These are phyloP conservation scores for Tuber microsphaerosporum DNA, from an alignment of 495 filamentous ascomycete species.

Conservation along the genomic window DNA sequence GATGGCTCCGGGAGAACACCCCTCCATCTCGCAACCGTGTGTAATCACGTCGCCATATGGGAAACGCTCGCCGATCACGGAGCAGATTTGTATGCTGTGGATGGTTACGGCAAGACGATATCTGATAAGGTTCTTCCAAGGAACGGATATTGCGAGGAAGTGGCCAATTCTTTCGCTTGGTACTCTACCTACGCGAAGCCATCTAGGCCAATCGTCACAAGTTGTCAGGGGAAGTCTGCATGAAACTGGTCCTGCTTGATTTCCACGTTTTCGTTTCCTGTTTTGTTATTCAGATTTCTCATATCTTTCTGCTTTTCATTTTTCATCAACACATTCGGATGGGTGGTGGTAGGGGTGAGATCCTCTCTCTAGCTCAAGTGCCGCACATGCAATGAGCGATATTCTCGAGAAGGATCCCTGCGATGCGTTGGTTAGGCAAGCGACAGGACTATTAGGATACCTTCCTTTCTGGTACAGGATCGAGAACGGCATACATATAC, in stretches of 20 bases:
- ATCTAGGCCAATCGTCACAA: not conserved
- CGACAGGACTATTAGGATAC: not conserved
- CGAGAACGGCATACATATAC: not conserved
- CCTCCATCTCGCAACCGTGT: not conserved
- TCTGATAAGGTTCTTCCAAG: not conserved
- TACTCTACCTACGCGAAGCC: not conserved
- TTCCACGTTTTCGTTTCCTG: not conserved
- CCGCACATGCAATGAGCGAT: not conserved
- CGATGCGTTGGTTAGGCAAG: not conserved
- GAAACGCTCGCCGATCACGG: not conserved
- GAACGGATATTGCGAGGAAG: not conserved
- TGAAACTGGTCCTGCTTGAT: not conserved
- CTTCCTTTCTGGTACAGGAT: not conserved
- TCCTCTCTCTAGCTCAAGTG: not conserved
- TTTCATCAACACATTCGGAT: not conserved
- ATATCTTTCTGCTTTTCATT: not conserved
- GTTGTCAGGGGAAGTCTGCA: not conserved
- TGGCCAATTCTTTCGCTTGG: not conserved
- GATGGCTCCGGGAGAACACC: not conserved
- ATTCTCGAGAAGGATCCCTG: not conserved
- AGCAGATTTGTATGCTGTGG: not conserved
- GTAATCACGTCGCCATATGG: not conserved
- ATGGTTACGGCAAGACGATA: not conserved
- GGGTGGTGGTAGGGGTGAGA: not conserved
- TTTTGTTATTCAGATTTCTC: too few relatives aligned